A percentile compares a stretch with the other conserved stretches of the same genome.
Evolutionary conservation across 2,329 filamentous ascomycete species (phyloP).

Genomic region (Pyrenochaeta sp.): DNA sequence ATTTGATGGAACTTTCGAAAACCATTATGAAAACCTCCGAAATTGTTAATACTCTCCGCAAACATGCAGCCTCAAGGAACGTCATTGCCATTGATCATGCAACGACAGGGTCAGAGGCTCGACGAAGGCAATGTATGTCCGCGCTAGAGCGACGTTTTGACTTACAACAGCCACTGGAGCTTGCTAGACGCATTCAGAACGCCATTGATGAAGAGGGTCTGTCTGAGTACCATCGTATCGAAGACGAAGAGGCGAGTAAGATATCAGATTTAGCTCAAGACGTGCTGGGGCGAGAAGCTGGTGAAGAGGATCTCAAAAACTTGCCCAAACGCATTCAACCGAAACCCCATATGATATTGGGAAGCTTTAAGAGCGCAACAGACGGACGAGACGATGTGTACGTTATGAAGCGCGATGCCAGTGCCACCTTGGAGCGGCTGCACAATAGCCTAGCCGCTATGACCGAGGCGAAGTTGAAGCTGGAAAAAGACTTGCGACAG

Average conservation of each 20-base stretch:
- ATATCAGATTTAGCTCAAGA: constrained; percentile 78
- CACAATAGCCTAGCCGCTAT: constrained; percentile 73
- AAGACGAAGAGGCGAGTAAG: constrained; percentile 74
- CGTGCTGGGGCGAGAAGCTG: constrained; percentile 71
- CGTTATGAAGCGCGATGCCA: constrained; percentile 74
- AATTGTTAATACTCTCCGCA: constrained; percentile 58
- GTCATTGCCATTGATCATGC: constrained; percentile 16
- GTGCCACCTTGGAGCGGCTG: constrained; percentile 68
- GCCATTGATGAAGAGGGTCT: constrained; percentile 94
- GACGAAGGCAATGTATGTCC: constrained; percentile 42
- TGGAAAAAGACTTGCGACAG: constrained; percentile 69
- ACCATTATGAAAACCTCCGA: constrained; percentile 79
- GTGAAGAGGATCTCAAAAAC: constrained; percentile 61
- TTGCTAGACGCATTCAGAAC: constrained; percentile 75
- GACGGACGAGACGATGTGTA: constrained; percentile 62
- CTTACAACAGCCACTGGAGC: constrained; percentile 70
- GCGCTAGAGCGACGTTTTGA: constrained; percentile 66
- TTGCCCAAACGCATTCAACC: constrained; percentile 49
- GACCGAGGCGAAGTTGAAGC: constrained; percentile 64
- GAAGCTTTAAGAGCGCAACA: constrained; percentile 45
- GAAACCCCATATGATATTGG: constrained; percentile 41
- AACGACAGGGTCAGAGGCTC: constrained; percentile 13
- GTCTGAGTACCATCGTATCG: constrained; percentile 78
- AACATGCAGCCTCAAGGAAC: constrained; percentile 32
- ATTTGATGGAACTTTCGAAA: constrained; percentile 81